Evolutionary conservation across 2,329 filamentous ascomycete species (phyloP), one percentile per base, ranked within the genome.

Genomic region (Exophiala oligosperma): DNA sequence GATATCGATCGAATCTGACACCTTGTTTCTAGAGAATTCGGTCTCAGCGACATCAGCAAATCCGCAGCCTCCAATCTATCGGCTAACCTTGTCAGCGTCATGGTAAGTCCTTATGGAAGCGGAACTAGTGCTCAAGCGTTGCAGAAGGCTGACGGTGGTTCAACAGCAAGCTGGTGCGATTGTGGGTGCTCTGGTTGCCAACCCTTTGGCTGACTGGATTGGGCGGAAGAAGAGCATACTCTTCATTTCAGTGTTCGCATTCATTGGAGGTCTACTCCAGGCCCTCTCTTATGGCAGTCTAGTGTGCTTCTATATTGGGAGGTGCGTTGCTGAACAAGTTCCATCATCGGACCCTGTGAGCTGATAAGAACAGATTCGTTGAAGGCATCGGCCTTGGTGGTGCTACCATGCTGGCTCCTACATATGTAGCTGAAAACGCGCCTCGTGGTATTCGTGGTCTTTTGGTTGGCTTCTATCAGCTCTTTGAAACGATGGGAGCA

Each of bases 31-130:
- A 83, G 81, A 0, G 81, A 82, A 65, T 87, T 84, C 63, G 76
- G 78, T 1, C 73, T 86, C 4, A 69, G 74, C 1, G 67, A 70
- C 24, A 68, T 75, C 26, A 70, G 72, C 51, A 68, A 71, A 29
- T 71, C 76, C 2, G 78, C 72, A 3, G 71, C 74, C 38, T 81
- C 81, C 29, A 80, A 85, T 64, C 74, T 88, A 49, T 81, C 81
- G 48, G 84, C 86, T 63, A 89, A 88, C 68, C 86, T 90, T 57
- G 87, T 89, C 28, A 88, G 85, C n/a, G 87, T 84, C 0, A 79
- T 90, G 8, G 40, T 43, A 11, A 17, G 40, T 43, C 40, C 11
- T 14, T 43, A n/a, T 17, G 14, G 32, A 35, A 35, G 7, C 4
- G 2, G 7, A 35, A 35, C 32, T 35, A 11, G 11, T 9, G 7